Conservation (phyloP, 176 grass and related monocot species). For the Areca catechu region DNA sequence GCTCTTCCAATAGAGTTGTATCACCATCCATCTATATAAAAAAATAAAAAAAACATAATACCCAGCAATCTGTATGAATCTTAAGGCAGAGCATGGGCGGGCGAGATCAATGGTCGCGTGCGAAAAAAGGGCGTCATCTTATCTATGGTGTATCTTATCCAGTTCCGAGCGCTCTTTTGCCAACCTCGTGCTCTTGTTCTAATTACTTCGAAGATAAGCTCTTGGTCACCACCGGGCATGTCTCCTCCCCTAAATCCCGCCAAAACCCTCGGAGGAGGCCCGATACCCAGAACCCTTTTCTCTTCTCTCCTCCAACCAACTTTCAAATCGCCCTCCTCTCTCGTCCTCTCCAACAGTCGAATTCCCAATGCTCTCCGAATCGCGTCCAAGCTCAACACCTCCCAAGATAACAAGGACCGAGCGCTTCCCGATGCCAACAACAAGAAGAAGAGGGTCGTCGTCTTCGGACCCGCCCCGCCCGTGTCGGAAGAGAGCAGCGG, state of each 20-base stretch:
- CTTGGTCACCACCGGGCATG: background rate
- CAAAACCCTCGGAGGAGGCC: background rate
- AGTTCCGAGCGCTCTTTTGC: no score
- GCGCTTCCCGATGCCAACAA: slow-evolving; percentile 17
- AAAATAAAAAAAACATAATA: no score
- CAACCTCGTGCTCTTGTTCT: no score
- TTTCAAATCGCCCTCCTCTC: background rate
- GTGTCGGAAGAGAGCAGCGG: slow-evolving; percentile 19
- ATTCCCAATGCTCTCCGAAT: background rate
- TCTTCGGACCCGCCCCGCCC: slow-evolving; percentile 70
- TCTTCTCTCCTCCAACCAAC: background rate
- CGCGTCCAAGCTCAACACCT: slow-evolving; percentile 3
- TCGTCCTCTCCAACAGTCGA: background rate
- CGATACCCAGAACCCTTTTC: background rate
- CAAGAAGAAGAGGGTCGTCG: slow-evolving; percentile 50
- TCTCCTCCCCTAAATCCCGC: slow-evolving; percentile 7
- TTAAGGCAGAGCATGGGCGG: no score
- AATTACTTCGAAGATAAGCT: no score
- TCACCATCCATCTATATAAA: no score
- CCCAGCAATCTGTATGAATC: no score
- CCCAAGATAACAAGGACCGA: slow-evolving; percentile 8
- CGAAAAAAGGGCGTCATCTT: no score
- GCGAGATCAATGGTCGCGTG: no score
- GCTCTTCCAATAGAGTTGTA: no score
- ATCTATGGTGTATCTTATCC: no score